phyloP scores from a whole-genome alignment of 2,329 filamentous ascomycete genomes.

The Cordyceps cateniannulata region DNA sequence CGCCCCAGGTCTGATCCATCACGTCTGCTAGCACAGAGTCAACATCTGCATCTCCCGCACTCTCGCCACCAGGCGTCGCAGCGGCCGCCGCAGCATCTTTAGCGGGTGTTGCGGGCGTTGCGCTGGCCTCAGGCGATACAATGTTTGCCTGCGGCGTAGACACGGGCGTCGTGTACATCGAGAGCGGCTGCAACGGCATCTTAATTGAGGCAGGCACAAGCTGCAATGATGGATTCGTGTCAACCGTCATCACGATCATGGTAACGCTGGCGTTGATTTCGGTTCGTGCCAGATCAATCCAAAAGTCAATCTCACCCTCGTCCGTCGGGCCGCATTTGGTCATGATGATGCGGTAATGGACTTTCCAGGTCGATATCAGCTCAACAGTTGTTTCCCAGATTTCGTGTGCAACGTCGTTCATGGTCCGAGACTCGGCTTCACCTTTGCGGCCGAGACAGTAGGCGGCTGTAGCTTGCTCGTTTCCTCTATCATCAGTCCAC shows the following conservation, averaged over 20 bases:
- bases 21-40: slow-evolving; percentile 66
- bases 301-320: slow-evolving; percentile 55
- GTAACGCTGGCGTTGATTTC: slow-evolving; percentile 46
- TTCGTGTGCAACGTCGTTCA: slow-evolving; percentile 62
- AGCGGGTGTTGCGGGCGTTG: slow-evolving; percentile 44
- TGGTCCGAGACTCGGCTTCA: slow-evolving; percentile 41
- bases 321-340: slow-evolving; percentile 66
- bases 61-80: slow-evolving; percentile 40
- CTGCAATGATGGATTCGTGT: slow-evolving; percentile 58
- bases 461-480: slow-evolving; percentile 64
- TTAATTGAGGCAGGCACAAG: slow-evolving; percentile 51
- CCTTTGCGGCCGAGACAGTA: slow-evolving; percentile 63
- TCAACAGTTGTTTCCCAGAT: slow-evolving; percentile 74
- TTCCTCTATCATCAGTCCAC: slow-evolving; percentile 74
- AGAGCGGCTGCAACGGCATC: slow-evolving; percentile 37
- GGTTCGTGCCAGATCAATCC: slow-evolving; percentile 45
- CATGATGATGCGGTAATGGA: slow-evolving; percentile 72
- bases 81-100: slow-evolving; percentile 30
- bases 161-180: slow-evolving; percentile 56
- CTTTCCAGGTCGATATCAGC: slow-evolving; percentile 62
- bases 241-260: slow-evolving; percentile 57
- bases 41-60: slow-evolving; percentile 33
- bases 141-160: slow-evolving; percentile 58
- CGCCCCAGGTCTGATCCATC: slow-evolving; percentile 70
- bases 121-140: slow-evolving; percentile 54